Evolutionary conservation across 805 yeast species (phyloP).

Genomic region (Pichia nakasei): DNA sequence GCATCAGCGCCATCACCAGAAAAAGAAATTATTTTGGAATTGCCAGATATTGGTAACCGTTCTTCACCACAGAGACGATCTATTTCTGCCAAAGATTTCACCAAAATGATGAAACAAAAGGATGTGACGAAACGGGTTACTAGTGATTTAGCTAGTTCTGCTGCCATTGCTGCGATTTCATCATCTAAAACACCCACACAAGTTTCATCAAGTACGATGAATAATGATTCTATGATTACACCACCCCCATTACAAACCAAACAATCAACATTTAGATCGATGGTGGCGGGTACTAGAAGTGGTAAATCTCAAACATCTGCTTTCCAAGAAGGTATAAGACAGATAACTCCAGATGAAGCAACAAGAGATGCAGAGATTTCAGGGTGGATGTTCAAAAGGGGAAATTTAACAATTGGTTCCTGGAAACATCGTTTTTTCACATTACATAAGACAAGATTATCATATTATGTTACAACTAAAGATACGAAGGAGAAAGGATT

Average conservation of each 20-base stretch:
- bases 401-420: slow-evolving; percentile 73
- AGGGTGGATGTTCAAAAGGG: slow-evolving; percentile 96
- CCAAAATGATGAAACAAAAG: slow-evolving; percentile 4
- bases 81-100: slow-evolving; percentile 39
- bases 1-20: not conserved
- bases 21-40: not conserved
- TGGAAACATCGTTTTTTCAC: slow-evolving; percentile 88
- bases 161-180: slow-evolving; percentile 11
- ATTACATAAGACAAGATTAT: slow-evolving; percentile 84
- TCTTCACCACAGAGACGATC: slow-evolving; percentile 35
- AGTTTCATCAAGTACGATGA: not conserved
- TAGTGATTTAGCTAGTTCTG: slow-evolving; percentile 19
- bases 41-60: too few species aligned
- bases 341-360: slow-evolving; percentile 68
- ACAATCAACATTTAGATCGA: slow-evolving; percentile 29
- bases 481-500: slow-evolving; percentile 86
- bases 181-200: not conserved
- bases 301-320: slow-evolving; percentile 64
- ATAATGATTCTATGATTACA: not conserved
- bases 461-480: slow-evolving; percentile 70
- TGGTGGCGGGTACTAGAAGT: slow-evolving; percentile 31
- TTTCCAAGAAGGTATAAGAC: slow-evolving; percentile 80
- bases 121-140: slow-evolving; percentile 33
- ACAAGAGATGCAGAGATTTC: slow-evolving; percentile 64
- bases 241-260: slow-evolving; percentile 37